Conservation (phyloP, 1,284 basidiomycete genomes). For the Lentinula novae-zelandiae region DNA sequence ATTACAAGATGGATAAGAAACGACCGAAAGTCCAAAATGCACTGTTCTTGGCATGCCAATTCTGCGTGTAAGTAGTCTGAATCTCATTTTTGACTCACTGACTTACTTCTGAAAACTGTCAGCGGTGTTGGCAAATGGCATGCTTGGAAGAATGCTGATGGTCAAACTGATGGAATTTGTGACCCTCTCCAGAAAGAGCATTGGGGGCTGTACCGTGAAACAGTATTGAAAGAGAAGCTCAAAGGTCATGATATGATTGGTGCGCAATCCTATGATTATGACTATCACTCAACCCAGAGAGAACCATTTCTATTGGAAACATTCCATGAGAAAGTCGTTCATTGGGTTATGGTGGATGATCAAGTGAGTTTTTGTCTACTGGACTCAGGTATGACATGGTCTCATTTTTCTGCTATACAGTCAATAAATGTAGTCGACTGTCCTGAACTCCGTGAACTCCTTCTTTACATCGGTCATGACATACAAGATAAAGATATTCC, state of each 20-base stretch:
- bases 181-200: slow-evolving; percentile 7
- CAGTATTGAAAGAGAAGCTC: not conserved
- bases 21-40: too few relatives aligned
- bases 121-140: not conserved
- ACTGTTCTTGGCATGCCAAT: too few relatives aligned
- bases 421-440: slow-evolving; percentile 27
- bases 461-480: slow-evolving; percentile 22
- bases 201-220: not conserved
- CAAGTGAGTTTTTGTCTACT: slow-evolving; percentile 6
- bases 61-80: too few relatives aligned
- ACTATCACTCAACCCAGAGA: not conserved
- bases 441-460: slow-evolving; percentile 24
- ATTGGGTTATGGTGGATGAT: slow-evolving; percentile 10
- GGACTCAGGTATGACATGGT: not conserved
- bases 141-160: slow-evolving; percentile 9
- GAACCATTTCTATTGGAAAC: slow-evolving; percentile 1
- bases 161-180: slow-evolving; percentile 9
- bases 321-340: not conserved
- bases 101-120: not conserved
- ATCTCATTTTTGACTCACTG: too few relatives aligned
- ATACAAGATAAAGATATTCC: slow-evolving; percentile 13
- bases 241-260: not conserved
- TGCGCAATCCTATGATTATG: not conserved
- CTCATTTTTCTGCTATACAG: slow-evolving; percentile 13
- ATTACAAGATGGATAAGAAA: too few relatives aligned